Base-by-base conservation (phyloP, 208 protist species). In the Novymonas esmeraldas region DNA sequence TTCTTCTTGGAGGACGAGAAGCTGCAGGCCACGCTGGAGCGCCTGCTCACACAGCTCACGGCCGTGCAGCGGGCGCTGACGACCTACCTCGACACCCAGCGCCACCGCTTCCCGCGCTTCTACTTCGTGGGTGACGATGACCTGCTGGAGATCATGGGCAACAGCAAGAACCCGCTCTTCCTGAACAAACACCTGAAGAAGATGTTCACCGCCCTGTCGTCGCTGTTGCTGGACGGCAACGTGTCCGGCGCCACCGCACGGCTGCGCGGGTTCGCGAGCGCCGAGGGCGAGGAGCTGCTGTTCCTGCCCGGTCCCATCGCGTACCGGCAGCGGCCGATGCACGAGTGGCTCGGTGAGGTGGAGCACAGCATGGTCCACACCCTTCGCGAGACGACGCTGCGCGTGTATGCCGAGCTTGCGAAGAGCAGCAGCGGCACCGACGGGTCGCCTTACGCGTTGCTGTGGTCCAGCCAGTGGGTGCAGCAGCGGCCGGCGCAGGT, bases 101-200 rank as follows among this genome's bases (percentile, higher is more conserved):
- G 99, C 36, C 58, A 82, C 6, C 79, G 89, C 58, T 99, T 99
- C 77, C 97, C 99, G 1, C 95, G 99, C 61, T 99, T 99, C 88
- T 99, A 99, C 80, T 99, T 99, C 76, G 92, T 99, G 41, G 99
- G 98, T 34, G 99, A 99, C 88, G 98, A 99, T 76, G 99, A 99
- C 79, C 81, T 99, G 60, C 88, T 99, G 3, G 99, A 99, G 76
- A 99, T 99, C 45, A 95, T 99, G 67, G 98, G 98, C 67, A 99
- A 99, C 78, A 95, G 86, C 78, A 98, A 94, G 56, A 95, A 98
- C 64, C 82, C 81, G 4, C 55, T 74, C 50, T 94, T 98, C 70
- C 80, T 99, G 41, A 94, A 97, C 77, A 99, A 99, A 63, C 98
- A 99, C 77, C 89, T 99, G 28, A 89, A 87, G 44, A 99, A 99